Base-by-base conservation (phyloP, 805 yeast genomes). In the Jamesozyma gamospora region DNA sequence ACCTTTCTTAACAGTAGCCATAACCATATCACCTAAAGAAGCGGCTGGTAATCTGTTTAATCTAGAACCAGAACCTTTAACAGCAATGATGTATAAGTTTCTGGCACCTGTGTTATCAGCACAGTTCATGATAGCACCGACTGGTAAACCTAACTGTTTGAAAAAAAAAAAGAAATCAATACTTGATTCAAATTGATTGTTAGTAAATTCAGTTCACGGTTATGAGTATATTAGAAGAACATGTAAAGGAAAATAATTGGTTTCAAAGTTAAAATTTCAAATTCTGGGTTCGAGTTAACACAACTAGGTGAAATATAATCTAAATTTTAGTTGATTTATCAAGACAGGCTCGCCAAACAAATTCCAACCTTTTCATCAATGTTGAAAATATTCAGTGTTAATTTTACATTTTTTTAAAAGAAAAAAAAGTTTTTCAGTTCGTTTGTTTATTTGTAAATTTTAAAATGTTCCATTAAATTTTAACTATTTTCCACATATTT, bases 41-140 rank as follows among this genome's bases (percentile, higher is more conserved):
- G 97, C 98, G 66, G 97, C 97, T 71, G 98, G 98, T 64, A 92
- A 82, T 82, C 98, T 90, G 90, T 90, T 92, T 69, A 92, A 82
- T 82, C 97, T 88, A 62, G 98, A 96, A 80, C 98, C 98, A 69
- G 76, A 71, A 67, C 97, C 97, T 79, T 88, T 92, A 68, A 92
- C 98, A 75, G 98, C 90, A 67, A 92, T 74, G 76, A 92, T 79
- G 82, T 87, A 85, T 66, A 92, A 82, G 85, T 88, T 90, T 79
- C 97, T 88, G 65, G 98, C 98, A 79, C 98, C 98, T 63, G 92
- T 76, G 95, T 92, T 92, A 73, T 92, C 98, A 74, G 94, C 87
- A 79, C 98, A 92, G 87, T 92, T 92, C 77, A 92, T 82, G 71
- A 92, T 85, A 72, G 98, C 98, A 74, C 97, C 98, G 62, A 77